Base-by-base conservation (phyloP, 176 grass and related monocot species). In the Dactylis glomerata region DNA sequence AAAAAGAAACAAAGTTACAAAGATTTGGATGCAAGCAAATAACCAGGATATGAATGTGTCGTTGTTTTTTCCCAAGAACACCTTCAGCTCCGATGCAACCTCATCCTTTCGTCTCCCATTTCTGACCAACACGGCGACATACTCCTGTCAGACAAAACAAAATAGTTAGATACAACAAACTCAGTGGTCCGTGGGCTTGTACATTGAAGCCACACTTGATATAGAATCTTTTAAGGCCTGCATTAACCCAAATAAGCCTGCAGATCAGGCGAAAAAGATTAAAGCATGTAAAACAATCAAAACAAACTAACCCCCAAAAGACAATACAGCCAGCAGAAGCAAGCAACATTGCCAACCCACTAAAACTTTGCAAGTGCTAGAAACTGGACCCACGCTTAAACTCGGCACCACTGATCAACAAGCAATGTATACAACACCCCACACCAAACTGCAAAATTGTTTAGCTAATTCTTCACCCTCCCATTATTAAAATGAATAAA, bases 1-100 rank as follows among this genome's bases (percentile, higher is more conserved):
- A 67, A 68, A 64, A 62, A 54, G 6, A 28, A 59, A 70, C 44
- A 32, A 15, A 68, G 14, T 59, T 13, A 75, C 3, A 71, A 57
- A 63, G 38, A 11, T 66, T 77, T 12, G 3, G 19, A 84, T 26
- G 68, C 23, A 17, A 70, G 63, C 7, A n/a, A 76, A 54, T 90
- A 80, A 98, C 96, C 97, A 99, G 41, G 90, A 94, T 55, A 99
- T 77, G 74, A 99, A 99, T 73, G 91, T 45, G 32, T 83, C 74
- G 49, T 87, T 99, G 31, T 96, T 92, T 19, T 96, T 88, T 1
- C 88, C 90, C 76, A 99, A 50, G 66, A 99, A 99, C 64, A 96
- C 92, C 27, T 92, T 83, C 23, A 99, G 79, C 83, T 96, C 91
- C 56, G 88, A 75, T 8, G 82, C 89, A 59, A 82, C 91, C 69